Conservation (phyloP, 2,329 filamentous ascomycete species). For the Polytolypa hystricis region DNA sequence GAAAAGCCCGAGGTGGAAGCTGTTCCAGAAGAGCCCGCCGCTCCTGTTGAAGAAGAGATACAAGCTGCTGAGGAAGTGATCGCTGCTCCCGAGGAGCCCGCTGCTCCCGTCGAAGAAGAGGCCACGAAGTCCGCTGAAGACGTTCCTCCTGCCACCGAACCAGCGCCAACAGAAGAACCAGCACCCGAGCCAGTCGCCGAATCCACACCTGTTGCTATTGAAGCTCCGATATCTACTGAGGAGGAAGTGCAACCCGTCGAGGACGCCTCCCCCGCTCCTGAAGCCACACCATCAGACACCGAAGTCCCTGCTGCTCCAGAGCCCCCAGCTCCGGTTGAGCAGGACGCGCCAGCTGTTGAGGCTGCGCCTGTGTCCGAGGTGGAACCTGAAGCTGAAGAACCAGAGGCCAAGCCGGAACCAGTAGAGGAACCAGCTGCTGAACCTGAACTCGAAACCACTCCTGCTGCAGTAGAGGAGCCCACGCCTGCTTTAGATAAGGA, state of each 20-base stretch:
- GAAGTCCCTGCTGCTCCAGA: too few species aligned
- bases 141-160: constrained; percentile 9
- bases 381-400: too few species aligned
- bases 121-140: background rate
- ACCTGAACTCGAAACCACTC: constrained; percentile 24
- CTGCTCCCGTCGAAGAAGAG: background rate
- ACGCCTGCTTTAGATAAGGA: background rate
- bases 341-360: too few species aligned
- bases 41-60: background rate
- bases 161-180: constrained; percentile 13
- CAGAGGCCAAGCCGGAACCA: too few species aligned
- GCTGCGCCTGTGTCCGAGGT: too few species aligned
- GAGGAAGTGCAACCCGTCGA: background rate
- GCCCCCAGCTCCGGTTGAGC: too few species aligned
- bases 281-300: too few species aligned
- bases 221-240: too few species aligned
- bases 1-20: background rate
- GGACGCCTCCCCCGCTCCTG: background rate
- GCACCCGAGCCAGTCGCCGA: background rate
- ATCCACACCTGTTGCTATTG: constrained; percentile 6
- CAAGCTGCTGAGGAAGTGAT: background rate
- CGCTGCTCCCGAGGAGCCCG: background rate
- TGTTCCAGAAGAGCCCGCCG: background rate
- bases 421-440: constrained; percentile 16
- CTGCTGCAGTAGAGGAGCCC: constrained; percentile 5